phyloP scores from a whole-genome alignment of 164 flowering plant genomes.

The Kalanchoe fedtschenkoi region DNA sequence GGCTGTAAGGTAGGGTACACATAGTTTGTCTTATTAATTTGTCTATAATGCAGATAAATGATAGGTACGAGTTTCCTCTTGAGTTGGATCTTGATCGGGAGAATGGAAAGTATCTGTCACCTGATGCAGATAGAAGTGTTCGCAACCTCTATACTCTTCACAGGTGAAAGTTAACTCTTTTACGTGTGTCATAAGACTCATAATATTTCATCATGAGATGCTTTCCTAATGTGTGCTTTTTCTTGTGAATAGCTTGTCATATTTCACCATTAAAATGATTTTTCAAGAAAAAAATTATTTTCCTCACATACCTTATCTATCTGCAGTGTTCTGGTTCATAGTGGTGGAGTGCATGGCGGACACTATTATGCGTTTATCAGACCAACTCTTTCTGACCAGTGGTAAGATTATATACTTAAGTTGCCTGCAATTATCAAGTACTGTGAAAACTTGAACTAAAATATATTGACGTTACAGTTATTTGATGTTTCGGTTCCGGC shows the following conservation, averaged over 20 bases:
- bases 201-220: not conserved
- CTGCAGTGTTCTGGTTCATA: constrained; percentile 51
- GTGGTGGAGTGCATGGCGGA: constrained; percentile 60
- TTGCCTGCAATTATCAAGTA: not conserved
- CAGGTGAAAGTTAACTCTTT: constrained; percentile 11
- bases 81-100: constrained; percentile 28
- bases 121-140: constrained; percentile 28
- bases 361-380: constrained; percentile 59
- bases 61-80: constrained; percentile 29
- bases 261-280: not conserved
- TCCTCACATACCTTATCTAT: not conserved
- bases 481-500: not conserved
- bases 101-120: constrained; percentile 24
- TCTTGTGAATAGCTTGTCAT: not conserved
- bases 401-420: constrained; percentile 19
- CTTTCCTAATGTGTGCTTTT: not conserved
- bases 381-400: constrained; percentile 52
- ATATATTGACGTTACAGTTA: not conserved
- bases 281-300: not conserved
- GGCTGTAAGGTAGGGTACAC: too few species aligned
- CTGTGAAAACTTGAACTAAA: not conserved
- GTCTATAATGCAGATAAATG: constrained; percentile 19
- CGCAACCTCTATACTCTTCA: constrained; percentile 32
- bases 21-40: not conserved
- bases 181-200: not conserved